Evolutionary conservation across 2,329 filamentous ascomycete genomes (phyloP), one percentile per base, ranked within the genome.

Genomic region (Simplicillium sp.): DNA sequence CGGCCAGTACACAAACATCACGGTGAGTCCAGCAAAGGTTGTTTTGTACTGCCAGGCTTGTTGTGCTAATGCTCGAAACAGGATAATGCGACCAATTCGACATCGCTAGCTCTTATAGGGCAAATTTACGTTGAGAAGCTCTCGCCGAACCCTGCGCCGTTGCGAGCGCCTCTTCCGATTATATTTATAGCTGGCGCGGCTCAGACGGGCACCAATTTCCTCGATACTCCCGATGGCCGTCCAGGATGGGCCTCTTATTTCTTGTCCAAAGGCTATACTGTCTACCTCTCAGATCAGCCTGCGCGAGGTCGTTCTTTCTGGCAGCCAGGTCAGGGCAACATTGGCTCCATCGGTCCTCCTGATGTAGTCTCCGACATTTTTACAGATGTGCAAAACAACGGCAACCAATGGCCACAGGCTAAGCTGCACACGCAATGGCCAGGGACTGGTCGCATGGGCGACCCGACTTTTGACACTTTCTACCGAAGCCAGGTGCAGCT

Each of bases 401-500:
- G 47, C 39, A 42, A 48, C 34, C 48, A 53, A 13, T 60, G 57
- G 48, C 56, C 57, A 2, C 57, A 58, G 43, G 55, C 56, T 17
- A 47, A 47, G 37, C 43, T 57, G 16, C 57, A 60, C 43, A 56
- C 56, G 1, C 57, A 59, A 39, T 60, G 56, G 55, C 56, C 57
- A 9, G 56, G 56, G 18, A 52, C 50, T 8, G 55, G 54, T 3
- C 48, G 50, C 31, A 44, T 46, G 9, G 66, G 68, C 8, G 69
- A 74, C 46, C 46, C 62, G 1, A 54, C 55, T 9, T 74, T 74
- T 46, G 69, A 73, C 49, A 54, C 58, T 4, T 71, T 71, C 49
- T 68, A 67, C 34, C 38, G 42, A n/a, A 49, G 47, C 39, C 47
- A 49, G 40, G 34, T 49, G 29, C 47, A 45, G 34, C 37, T 47